These are phyloP conservation scores for Leucogyrophana mollusca DNA, from an alignment of 768 basidiomycete species.

Conservation along the genomic window DNA sequence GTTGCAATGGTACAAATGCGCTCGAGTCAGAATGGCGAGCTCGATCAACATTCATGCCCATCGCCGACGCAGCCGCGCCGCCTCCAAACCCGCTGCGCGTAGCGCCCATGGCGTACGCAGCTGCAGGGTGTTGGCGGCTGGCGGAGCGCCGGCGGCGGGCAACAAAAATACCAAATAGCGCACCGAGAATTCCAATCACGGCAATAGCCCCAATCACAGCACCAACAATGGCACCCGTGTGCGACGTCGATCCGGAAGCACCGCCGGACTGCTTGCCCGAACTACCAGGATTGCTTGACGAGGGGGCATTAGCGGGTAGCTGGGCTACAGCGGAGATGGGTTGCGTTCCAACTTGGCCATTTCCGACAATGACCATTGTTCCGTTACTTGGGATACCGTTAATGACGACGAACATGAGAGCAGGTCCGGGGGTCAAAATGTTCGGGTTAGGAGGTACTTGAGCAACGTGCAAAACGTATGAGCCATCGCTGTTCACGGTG, in stretches of 20 bases:
- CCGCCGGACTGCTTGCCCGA: slow-evolving; percentile 11
- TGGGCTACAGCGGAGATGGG: slow-evolving; percentile 40
- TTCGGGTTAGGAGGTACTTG: slow-evolving; percentile 81
- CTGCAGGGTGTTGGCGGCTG: slow-evolving; percentile 25
- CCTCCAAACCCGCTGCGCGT: slow-evolving; percentile 13
- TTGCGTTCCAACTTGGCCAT: slow-evolving; percentile 68
- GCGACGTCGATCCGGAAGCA: slow-evolving; percentile 16
- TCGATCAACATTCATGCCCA: slow-evolving; percentile 19
- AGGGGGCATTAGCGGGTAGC: slow-evolving; percentile 37
- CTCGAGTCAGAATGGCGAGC: slow-evolving; percentile 59
- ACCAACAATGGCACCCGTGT: slow-evolving; percentile 25
- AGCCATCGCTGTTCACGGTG: slow-evolving; percentile 68
- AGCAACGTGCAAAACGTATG: slow-evolving; percentile 69
- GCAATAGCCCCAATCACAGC: slow-evolving; percentile 29
- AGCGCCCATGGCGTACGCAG: slow-evolving; percentile 39
- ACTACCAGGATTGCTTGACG: slow-evolving; percentile 7
- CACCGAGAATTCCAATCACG: slow-evolving; percentile 28
- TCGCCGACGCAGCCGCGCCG: slow-evolving; percentile 13
- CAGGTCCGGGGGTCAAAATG: slow-evolving; percentile 84
- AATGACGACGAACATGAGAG: slow-evolving; percentile 72
- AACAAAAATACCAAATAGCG: slow-evolving; percentile 43
- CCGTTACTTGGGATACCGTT: slow-evolving; percentile 81
- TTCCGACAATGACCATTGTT: slow-evolving; percentile 68
- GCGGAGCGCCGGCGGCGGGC: slow-evolving; percentile 50
- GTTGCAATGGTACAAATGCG: slow-evolving; percentile 70